Conservation (phyloP, 2,329 filamentous ascomycete genomes). For the Acrocalymma vagum region DNA sequence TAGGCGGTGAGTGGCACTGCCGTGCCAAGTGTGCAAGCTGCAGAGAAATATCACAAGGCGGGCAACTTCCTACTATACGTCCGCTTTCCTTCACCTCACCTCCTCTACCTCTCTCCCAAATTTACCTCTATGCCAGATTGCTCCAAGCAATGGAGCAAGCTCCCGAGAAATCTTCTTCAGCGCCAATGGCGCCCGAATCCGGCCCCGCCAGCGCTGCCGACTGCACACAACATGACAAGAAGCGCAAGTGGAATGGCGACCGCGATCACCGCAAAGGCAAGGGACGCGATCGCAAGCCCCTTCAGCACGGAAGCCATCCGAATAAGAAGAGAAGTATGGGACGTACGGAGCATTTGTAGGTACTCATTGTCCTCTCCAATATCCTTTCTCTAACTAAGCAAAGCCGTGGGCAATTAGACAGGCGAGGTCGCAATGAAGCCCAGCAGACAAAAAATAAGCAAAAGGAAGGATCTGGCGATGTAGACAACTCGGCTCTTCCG, state of each 20-base stretch:
- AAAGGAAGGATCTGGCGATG: conserved; percentile 44
- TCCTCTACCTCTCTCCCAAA: conserved; percentile 4
- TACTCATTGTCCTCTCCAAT: conserved; percentile 5
- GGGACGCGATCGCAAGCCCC: conserved; percentile 38
- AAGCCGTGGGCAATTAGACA: conserved; percentile 57
- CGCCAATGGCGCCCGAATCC: conserved; percentile 34
- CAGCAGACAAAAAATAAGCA: conserved; percentile 50
- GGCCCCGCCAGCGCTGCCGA: conserved; percentile 27
- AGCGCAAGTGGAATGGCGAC: conserved; percentile 39
- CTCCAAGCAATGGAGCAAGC: conserved; percentile 29
- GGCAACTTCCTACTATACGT: conserved; percentile 10
- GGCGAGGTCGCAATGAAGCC: conserved; percentile 53
- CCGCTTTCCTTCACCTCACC: conserved; percentile 5
- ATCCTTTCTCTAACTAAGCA: conserved; percentile 51
- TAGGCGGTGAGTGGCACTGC: conserved; percentile 32
- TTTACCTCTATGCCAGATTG: conserved; percentile 30
- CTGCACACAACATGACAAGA: conserved; percentile 33
- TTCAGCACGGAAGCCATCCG: conserved; percentile 49
- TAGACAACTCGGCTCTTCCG: conserved; percentile 59
- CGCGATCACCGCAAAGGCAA: conserved; percentile 33
- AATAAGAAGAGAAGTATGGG: conserved; percentile 74
- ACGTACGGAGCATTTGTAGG: conserved; percentile 71
- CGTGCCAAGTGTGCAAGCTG: conserved; percentile 27
- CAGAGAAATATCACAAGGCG: conserved; percentile 27
- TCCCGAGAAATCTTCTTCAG: conserved; percentile 23